Conservation (phyloP, 2,329 filamentous ascomycete species). For the Hypoxylon sp. region DNA sequence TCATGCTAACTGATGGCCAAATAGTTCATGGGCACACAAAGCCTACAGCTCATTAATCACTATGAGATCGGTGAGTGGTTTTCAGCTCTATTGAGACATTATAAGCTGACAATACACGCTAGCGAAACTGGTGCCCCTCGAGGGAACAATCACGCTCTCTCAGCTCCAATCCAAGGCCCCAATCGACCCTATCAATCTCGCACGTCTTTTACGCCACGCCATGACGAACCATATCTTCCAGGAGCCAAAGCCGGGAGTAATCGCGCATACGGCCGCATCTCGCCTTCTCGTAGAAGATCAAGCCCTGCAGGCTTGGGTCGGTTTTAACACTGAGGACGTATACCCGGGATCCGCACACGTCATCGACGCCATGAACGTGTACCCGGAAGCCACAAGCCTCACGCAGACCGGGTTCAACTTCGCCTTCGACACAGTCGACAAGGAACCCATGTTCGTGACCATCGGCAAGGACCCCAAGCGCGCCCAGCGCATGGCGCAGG, state of each 20-base stretch:
- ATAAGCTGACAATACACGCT: conserved; percentile 25
- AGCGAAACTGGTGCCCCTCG: conserved; percentile 67
- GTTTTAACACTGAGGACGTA: conserved; percentile 69
- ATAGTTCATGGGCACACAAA: conserved; percentile 66
- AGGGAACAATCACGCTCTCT: conserved; percentile 61
- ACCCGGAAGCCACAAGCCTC: conserved; percentile 65
- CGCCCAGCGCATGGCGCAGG: conserved; percentile 67
- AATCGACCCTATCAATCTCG: conserved; percentile 65
- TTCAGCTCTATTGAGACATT: not conserved
- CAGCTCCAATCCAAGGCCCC: conserved; percentile 63
- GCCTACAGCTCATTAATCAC: conserved; percentile 66
- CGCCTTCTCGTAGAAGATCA: conserved; percentile 65
- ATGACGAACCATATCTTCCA: conserved; percentile 71
- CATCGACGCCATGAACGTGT: conserved; percentile 60
- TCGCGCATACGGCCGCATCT: conserved; percentile 71
- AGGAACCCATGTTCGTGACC: conserved; percentile 69
- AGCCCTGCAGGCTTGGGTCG: conserved; percentile 67
- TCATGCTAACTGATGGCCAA: conserved; percentile 24
- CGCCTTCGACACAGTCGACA: conserved; percentile 65
- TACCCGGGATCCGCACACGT: conserved; percentile 65
- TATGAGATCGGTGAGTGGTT: conserved; percentile 63
- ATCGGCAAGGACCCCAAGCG: conserved; percentile 65
- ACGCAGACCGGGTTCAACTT: conserved; percentile 67
- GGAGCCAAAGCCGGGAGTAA: conserved; percentile 64
- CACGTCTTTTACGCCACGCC: conserved; percentile 67